phyloP scores from a whole-genome alignment of 2,329 filamentous ascomycete species.

The Amauroascus verrucosus region DNA sequence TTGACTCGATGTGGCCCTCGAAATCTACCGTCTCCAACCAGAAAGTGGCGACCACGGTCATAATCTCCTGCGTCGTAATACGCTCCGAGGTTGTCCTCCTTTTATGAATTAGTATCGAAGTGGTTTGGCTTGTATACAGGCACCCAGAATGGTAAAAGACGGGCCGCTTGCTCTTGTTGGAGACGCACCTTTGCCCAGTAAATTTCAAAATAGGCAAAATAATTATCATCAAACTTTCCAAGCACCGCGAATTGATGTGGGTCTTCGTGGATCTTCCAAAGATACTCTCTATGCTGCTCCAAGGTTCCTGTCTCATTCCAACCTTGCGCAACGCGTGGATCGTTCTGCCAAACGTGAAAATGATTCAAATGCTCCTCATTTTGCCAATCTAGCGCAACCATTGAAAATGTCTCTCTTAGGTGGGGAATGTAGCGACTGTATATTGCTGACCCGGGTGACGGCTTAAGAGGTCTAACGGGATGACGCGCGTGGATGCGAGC shows the following conservation, averaged over 20 bases:
- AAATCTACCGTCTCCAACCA: slow-evolving; percentile 48
- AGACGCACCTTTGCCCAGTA: slow-evolving; percentile 60
- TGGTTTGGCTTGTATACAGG: not conserved
- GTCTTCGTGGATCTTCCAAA: slow-evolving; percentile 57
- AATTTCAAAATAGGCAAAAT: slow-evolving; percentile 69
- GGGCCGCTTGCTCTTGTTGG: too few species aligned
- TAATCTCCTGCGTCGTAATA: slow-evolving; percentile 48
- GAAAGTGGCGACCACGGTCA: slow-evolving; percentile 51
- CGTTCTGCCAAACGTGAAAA: slow-evolving; percentile 75
- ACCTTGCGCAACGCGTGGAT: slow-evolving; percentile 66
- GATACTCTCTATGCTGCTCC: slow-evolving; percentile 63
- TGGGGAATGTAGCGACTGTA: slow-evolving; percentile 74
- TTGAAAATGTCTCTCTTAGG: slow-evolving; percentile 64
- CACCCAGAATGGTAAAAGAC: too few species aligned
- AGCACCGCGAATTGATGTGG: slow-evolving; percentile 61
- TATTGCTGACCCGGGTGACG: slow-evolving; percentile 56
- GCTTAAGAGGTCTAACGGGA: slow-evolving; percentile 62
- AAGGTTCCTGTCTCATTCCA: slow-evolving; percentile 72
- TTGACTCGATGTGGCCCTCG: slow-evolving; percentile 47
- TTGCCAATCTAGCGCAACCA: slow-evolving; percentile 60
- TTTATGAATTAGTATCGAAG: slow-evolving; percentile 2
- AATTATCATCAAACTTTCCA: slow-evolving; percentile 58
- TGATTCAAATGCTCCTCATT: slow-evolving; percentile 55
- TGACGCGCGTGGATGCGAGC: slow-evolving; percentile 53
- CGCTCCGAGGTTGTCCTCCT: slow-evolving; percentile 52